Evolutionary conservation across 768 basidiomycete species (phyloP).

Genomic region (Macrolepiota fuliginosa): DNA sequence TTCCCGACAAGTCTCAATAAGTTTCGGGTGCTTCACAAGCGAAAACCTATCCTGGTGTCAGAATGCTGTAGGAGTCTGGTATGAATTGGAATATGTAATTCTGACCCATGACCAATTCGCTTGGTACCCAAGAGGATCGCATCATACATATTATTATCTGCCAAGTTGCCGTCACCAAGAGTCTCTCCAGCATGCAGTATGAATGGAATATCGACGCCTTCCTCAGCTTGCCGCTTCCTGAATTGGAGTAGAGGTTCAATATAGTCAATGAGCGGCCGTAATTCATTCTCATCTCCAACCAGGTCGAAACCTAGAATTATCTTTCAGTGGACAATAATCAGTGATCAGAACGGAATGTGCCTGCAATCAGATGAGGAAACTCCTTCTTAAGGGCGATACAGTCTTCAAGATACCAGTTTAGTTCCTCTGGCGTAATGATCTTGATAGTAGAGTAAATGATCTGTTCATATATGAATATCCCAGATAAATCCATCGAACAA

Average conservation of each 20-base stretch:
- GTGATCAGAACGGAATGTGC: slow-evolving; percentile 27
- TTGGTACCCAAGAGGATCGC: slow-evolving; percentile 77
- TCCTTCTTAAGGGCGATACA: slow-evolving; percentile 71
- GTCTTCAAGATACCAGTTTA: slow-evolving; percentile 68
- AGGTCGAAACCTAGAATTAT: slow-evolving; percentile 64
- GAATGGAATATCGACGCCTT: slow-evolving; percentile 67
- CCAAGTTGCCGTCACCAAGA: slow-evolving; percentile 67
- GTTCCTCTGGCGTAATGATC: slow-evolving; percentile 49
- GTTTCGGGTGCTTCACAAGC: slow-evolving; percentile 32
- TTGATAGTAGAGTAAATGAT: slow-evolving; percentile 72
- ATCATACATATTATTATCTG: slow-evolving; percentile 75
- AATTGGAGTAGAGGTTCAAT: slow-evolving; percentile 59
- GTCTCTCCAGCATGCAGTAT: slow-evolving; percentile 84
- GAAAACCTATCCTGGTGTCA: slow-evolving; percentile 49
- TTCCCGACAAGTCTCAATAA: background rate
- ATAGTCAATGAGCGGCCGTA: slow-evolving; percentile 62
- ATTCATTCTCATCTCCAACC: slow-evolving; percentile 69
- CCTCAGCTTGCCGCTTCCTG: slow-evolving; percentile 50
- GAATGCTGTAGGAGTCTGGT: no score
- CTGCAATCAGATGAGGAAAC: slow-evolving; percentile 73
- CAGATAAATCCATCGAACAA: background rate
- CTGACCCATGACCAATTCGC: slow-evolving; percentile 78
- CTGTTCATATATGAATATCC: slow-evolving; percentile 28
- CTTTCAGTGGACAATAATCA: background rate
- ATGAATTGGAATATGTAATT: background rate